Conservation (phyloP, 1,139 yeast genomes). For the Pichia sp. region DNA sequence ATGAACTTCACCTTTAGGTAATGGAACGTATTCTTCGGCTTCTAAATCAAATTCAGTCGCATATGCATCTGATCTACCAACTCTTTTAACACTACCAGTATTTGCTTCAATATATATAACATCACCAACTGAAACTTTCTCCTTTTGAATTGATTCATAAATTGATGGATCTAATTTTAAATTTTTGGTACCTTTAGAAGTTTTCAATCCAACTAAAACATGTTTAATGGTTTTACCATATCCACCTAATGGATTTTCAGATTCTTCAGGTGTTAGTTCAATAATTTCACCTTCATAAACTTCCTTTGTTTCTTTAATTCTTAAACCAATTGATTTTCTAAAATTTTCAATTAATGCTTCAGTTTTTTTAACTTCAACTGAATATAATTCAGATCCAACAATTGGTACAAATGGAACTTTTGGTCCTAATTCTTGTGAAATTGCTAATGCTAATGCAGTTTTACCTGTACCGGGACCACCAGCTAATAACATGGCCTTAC, state of each 20-base stretch:
- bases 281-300: constrained; percentile 98
- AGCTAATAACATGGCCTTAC: constrained; percentile 90
- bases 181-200: constrained; percentile 93
- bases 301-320: constrained; percentile 95
- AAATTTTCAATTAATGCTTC: constrained; percentile 97
- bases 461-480: constrained; percentile 99
- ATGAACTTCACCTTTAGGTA: constrained; percentile 98
- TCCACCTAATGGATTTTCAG: constrained; percentile 95
- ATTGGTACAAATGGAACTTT: constrained; percentile 98
- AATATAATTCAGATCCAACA: constrained; percentile 89
- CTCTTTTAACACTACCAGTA: constrained; percentile 96
- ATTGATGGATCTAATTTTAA: constrained; percentile 90
- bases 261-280: constrained; percentile 93
- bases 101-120: constrained; percentile 95
- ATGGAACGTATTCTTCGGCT: constrained; percentile 97
- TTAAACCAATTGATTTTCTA: constrained; percentile 89
- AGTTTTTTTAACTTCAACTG: constrained; percentile 97
- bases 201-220: constrained; percentile 88
- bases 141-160: constrained; percentile 94
- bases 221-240: constrained; percentile 95
- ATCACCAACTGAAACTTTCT: constrained; percentile 90
- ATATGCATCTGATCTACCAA: constrained; percentile 96
- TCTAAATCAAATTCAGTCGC: constrained; percentile 97
- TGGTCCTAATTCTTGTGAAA: constrained; percentile 95
- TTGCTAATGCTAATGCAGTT: constrained; percentile 92